These are phyloP conservation scores for Apiospora kogelbergensis DNA, from an alignment of 2,329 filamentous ascomycete species.

Conservation along the genomic window DNA sequence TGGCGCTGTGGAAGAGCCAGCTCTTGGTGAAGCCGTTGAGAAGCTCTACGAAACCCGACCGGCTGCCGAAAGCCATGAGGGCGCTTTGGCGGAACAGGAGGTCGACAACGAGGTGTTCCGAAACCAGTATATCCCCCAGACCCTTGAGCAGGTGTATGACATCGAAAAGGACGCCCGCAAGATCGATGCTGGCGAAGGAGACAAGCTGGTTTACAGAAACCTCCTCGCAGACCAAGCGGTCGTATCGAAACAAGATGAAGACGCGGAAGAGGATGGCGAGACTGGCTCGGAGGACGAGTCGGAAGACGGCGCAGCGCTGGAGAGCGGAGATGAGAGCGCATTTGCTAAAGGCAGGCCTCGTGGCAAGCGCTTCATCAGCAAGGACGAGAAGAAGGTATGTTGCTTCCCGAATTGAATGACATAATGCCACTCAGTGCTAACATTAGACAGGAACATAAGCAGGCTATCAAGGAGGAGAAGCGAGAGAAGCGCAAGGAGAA, in stretches of 20 bases:
- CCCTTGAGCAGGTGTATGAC: conserved; percentile 93
- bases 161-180: conserved; percentile 86
- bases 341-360: conserved; percentile 70
- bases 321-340: conserved; percentile 46
- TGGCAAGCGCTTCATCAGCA: conserved; percentile 86
- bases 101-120: conserved; percentile 91
- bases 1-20: conserved; percentile 60
- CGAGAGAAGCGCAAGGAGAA: conserved; percentile 91
- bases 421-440: conserved; percentile 21
- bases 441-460: conserved; percentile 65
- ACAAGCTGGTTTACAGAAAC: conserved; percentile 80
- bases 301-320: conserved; percentile 48
- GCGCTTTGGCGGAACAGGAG: conserved; percentile 58
- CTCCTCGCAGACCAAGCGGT: conserved; percentile 72
- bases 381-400: conserved; percentile 77
- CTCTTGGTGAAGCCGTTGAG: conserved; percentile 62
- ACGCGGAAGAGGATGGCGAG: conserved; percentile 32
- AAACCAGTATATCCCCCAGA: conserved; percentile 95
- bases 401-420: conserved; percentile 15
- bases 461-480: conserved; percentile 91
- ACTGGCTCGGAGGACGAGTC: conserved; percentile 42
- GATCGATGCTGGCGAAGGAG: conserved; percentile 70
- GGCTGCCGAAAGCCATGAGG: conserved; percentile 49
- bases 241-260: conserved; percentile 35
- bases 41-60: conserved; percentile 62